Conservation (phyloP, 768 basidiomycete genomes). For the Wakefieldia striispora region DNA sequence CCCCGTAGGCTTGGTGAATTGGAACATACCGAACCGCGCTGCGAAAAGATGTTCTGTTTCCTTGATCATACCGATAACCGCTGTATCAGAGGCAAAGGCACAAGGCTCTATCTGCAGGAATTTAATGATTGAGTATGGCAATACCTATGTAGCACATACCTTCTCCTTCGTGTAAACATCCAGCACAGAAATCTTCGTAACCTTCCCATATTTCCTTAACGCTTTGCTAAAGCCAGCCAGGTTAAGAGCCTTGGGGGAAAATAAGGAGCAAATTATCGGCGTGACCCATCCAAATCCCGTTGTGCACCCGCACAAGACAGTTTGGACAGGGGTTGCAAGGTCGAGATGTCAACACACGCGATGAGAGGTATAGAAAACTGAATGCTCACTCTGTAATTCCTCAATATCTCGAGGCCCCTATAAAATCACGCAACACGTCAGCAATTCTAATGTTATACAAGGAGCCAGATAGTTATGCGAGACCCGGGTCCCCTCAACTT, state of each 20-base stretch:
- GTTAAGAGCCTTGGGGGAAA: constrained; percentile 64
- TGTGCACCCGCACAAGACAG: background rate
- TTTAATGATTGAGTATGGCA: background rate
- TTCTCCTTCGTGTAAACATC: constrained; percentile 80
- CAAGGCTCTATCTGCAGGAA: constrained; percentile 59
- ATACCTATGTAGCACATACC: constrained; percentile 34
- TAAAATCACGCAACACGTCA: constrained; percentile 8
- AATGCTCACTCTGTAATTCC: constrained; percentile 76
- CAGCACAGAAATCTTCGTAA: constrained; percentile 68
- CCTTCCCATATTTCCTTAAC: constrained; percentile 83
- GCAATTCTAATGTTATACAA: background rate
- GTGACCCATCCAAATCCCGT: background rate
- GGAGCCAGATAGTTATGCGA: background rate
- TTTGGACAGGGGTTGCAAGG: background rate
- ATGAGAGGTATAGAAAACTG: background rate
- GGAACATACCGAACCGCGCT: constrained; percentile 64
- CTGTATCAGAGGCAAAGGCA: constrained; percentile 61
- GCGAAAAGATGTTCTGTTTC: constrained; percentile 80
- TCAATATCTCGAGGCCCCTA: constrained; percentile 79
- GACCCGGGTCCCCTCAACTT: background rate
- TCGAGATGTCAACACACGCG: background rate
- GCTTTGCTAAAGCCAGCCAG: constrained; percentile 87
- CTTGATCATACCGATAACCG: constrained; percentile 64
- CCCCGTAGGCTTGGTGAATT: background rate
- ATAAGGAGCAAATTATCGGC: background rate